These are phyloP conservation scores for Myxozyma neglecta DNA, from an alignment of 805 yeast species.

Conservation along the genomic window DNA sequence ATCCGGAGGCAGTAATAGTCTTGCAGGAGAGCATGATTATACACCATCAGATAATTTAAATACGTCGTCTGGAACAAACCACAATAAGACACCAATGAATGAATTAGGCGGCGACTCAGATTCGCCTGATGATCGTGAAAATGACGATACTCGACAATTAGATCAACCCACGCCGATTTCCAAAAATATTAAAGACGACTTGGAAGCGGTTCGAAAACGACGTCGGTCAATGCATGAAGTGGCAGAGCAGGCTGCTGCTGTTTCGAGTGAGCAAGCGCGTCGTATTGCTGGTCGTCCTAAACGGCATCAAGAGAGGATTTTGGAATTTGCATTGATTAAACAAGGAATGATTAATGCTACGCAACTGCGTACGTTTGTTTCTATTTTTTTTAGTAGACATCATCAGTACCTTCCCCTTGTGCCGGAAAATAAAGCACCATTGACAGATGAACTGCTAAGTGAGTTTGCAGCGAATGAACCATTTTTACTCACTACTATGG, in stretches of 20 bases:
- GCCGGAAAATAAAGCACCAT: constrained; percentile 4
- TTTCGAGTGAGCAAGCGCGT: neutral
- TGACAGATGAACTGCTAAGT: constrained; percentile 16
- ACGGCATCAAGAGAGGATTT: constrained; percentile 15
- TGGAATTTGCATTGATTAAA: constrained; percentile 20
- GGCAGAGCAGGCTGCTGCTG: neutral
- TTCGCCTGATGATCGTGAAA: too few relatives aligned
- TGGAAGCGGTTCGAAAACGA: neutral
- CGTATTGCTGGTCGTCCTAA: neutral
- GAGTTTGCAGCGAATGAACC: constrained; percentile 18
- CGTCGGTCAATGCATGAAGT: neutral
- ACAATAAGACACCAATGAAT: too few relatives aligned
- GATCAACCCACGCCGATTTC: too few relatives aligned
- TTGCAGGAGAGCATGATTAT: too few relatives aligned
- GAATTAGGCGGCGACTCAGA: too few relatives aligned
- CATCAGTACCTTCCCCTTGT: constrained; percentile 25
- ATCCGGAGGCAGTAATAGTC: too few relatives aligned
- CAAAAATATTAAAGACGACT: neutral
- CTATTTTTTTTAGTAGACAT: constrained; percentile 30
- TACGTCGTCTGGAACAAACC: too few relatives aligned
- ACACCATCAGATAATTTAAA: too few relatives aligned
- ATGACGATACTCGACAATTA: too few relatives aligned
- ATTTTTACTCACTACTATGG: constrained; percentile 16
- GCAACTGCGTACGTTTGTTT: constrained; percentile 24
- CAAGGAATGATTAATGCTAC: constrained; percentile 22